These are phyloP conservation scores for Aspergillus pseudoviridinutans DNA, from an alignment of 2,329 filamentous ascomycete genomes.

Conservation along the genomic window DNA sequence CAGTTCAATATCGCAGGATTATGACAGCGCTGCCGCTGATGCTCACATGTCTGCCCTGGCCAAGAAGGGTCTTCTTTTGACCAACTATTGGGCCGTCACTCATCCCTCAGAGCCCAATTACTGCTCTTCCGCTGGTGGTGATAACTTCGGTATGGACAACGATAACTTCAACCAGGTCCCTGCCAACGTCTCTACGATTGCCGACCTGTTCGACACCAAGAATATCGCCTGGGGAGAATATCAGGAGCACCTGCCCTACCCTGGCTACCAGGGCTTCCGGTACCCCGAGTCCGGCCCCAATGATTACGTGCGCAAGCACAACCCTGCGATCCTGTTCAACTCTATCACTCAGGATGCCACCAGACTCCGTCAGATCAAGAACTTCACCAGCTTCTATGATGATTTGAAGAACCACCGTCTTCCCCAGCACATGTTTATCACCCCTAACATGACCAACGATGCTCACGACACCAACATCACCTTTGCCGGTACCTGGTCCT, in stretches of 20 bases:
- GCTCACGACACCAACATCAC: slow-evolving; percentile 72
- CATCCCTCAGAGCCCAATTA: slow-evolving; percentile 78
- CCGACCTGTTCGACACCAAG: slow-evolving; percentile 65
- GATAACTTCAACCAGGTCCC: slow-evolving; percentile 60
- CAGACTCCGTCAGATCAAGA: slow-evolving; percentile 68
- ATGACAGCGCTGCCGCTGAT: slow-evolving; percentile 60
- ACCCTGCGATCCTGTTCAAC: slow-evolving; percentile 63
- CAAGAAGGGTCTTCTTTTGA: slow-evolving; percentile 56
- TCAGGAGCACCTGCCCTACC: slow-evolving; percentile 73
- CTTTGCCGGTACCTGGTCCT: slow-evolving; percentile 65
- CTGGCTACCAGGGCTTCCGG: slow-evolving; percentile 63
- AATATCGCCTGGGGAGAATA: slow-evolving; percentile 68
- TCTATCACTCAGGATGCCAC: slow-evolving; percentile 55
- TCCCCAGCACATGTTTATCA: slow-evolving; percentile 63
- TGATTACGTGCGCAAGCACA: slow-evolving; percentile 82
- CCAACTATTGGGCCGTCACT: slow-evolving; percentile 59
- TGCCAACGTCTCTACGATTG: slow-evolving; percentile 60
- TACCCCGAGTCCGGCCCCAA: slow-evolving; percentile 61
- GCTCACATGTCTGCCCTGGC: slow-evolving; percentile 31
- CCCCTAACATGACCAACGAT: slow-evolving; percentile 58
- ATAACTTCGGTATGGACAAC: slow-evolving; percentile 69
- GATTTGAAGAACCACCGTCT: slow-evolving; percentile 62
- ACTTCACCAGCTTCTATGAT: slow-evolving; percentile 63
- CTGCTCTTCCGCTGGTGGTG: slow-evolving; percentile 62
- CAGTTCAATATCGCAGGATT: slow-evolving; percentile 40